Evolutionary conservation across 495 filamentous ascomycete species (phyloP).

Genomic region (Lophiotrema nucula): DNA sequence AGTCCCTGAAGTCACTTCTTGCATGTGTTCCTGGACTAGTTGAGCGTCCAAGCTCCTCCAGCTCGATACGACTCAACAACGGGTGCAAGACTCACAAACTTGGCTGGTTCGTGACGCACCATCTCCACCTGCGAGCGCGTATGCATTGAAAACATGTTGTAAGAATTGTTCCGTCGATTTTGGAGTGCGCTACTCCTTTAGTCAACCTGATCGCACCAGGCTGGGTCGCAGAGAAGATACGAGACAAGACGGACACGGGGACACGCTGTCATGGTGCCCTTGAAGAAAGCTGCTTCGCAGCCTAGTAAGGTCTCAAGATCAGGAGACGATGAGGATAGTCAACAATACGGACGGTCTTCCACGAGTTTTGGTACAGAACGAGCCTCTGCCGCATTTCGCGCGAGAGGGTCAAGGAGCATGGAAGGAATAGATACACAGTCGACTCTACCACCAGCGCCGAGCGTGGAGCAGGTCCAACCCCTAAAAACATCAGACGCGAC

Average conservation of each 20-base stretch:
- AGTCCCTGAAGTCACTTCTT: too few species aligned
- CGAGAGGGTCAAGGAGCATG: neutral
- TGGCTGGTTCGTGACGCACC: too few species aligned
- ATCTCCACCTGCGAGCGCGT: too few species aligned
- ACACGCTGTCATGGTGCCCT: conserved; percentile 5
- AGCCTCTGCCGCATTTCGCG: conserved; percentile 3
- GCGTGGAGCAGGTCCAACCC: neutral
- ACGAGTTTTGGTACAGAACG: conserved; percentile 13
- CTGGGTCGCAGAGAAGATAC: too few species aligned
- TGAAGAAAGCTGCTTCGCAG: conserved; percentile 11
- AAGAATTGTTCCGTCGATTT: too few species aligned
- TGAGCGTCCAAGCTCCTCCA: neutral
- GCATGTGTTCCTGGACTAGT: neutral
- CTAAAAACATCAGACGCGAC: too few species aligned
- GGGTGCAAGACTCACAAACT: too few species aligned
- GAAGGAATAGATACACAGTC: neutral
- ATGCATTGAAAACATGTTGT: too few species aligned
- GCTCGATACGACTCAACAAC: neutral
- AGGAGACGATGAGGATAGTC: neutral
- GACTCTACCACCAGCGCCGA: neutral
- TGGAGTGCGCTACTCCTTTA: too few species aligned
- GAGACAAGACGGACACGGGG: too few species aligned
- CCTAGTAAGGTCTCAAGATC: neutral
- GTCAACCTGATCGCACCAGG: too few species aligned
- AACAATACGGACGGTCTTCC: conserved; percentile 19